Percentiles rank a stretch among this genome's conserved stretches.
Evolutionary conservation across 768 basidiomycete genomes (phyloP).

Genomic region (Termitomyces eurrhizus): DNA sequence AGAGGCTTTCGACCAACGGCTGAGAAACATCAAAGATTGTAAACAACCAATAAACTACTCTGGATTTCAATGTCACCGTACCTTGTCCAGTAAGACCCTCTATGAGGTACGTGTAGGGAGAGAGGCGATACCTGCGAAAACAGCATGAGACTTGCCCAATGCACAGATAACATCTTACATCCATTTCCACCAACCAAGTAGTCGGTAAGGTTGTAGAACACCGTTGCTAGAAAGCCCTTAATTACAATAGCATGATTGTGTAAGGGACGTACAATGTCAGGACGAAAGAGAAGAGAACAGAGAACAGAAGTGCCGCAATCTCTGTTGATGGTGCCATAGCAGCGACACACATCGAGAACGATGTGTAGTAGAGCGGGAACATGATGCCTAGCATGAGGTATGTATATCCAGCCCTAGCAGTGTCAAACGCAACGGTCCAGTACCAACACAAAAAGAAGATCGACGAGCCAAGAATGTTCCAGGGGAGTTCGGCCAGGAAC

Average conservation of each 20-base stretch:
- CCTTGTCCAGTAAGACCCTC: slow-evolving; percentile 48
- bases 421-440: slow-evolving; percentile 63
- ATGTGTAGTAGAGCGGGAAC: slow-evolving; percentile 64
- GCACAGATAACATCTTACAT: slow-evolving; percentile 39
- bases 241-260: slow-evolving; percentile 2
- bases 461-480: slow-evolving; percentile 58
- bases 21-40: slow-evolving; percentile 27
- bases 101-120: slow-evolving; percentile 50
- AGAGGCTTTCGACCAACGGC: slow-evolving; percentile 48
- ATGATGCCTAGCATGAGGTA: slow-evolving; percentile 52
- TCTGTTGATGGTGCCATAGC: slow-evolving; percentile 58
- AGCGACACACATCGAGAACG: slow-evolving; percentile 57
- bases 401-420: slow-evolving; percentile 51
- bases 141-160: background rate
- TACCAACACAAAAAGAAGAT: slow-evolving; percentile 72
- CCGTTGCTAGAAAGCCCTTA: slow-evolving; percentile 41
- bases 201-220: slow-evolving; percentile 59
- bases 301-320: slow-evolving; percentile 55
- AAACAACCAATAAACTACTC: slow-evolving; percentile 23
- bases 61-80: slow-evolving; percentile 18
- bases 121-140: slow-evolving; percentile 30
- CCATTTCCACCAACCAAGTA: slow-evolving; percentile 70
- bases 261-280: slow-evolving; percentile 49
- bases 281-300: slow-evolving; percentile 58
- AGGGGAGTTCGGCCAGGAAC: slow-evolving; percentile 56